Evolutionary conservation across 2,329 filamentous ascomycete genomes (phyloP), one percentile per base, ranked within the genome.

Genomic region (Podosphaera xanthii): DNA sequence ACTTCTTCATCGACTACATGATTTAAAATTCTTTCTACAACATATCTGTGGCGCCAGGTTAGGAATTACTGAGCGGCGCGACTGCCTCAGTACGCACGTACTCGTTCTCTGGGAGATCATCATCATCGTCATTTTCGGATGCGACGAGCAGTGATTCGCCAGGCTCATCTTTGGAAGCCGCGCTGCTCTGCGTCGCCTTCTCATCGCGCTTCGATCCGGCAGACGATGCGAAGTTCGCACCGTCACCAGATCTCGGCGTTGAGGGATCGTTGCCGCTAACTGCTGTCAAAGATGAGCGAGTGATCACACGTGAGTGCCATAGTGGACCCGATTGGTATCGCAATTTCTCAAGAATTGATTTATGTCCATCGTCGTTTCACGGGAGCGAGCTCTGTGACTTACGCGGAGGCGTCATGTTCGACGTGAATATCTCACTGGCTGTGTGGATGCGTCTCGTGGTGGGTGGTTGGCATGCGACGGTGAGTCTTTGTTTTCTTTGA

Each of bases 1-100:
- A 81, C 80, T 58, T 77, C 72, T 44, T 77, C 74, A 44, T 78
- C 74, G 52, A 84, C 75, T 59, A 77, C 75, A 70, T 91, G 87
- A 38, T 72, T 75, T 53, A 82, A 68, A 64, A 92, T 89, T 65
- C 80, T 78, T 68, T 91, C 85, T 3, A 92, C 86, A 12, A 87
- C 77, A 65, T 78, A 90, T 67, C 84, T 87, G 38, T 5, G 59
- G 60, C 38, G 69, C 8, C 65, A 63, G 69, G 46, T 61, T 61
- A 53, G 35, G 57, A 42, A 57, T 52, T n/a, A 9, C 36, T 33
- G 14, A 9, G 31, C 30, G 4, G 22, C 22, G 10, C 14, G 6
- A 40, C 30, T 12, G 10, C 36, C 14, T 35, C 30, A 46, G 65
- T 63, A 5, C 66, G 58, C 1, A 67, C 72, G 52, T 71, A 74